A percentile compares a stretch with the other conserved stretches of the same genome.
These are phyloP conservation scores for Monosporascus sp. DNA, from an alignment of 2,329 filamentous ascomycete genomes.

Conservation along the genomic window DNA sequence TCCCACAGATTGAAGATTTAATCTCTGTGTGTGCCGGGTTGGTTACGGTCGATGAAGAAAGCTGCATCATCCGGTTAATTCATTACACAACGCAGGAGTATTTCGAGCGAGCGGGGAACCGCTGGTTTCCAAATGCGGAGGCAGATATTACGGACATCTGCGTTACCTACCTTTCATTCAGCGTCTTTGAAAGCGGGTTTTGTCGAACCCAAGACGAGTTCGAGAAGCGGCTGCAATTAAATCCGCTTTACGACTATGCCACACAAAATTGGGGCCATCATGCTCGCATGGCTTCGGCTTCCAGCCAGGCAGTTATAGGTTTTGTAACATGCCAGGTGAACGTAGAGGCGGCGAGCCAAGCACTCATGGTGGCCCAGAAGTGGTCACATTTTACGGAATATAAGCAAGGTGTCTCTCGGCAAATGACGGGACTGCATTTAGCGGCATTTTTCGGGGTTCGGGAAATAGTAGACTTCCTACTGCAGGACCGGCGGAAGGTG, in stretches of 20 bases:
- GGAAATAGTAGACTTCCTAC: no score
- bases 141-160: constrained; percentile 24
- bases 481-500: no score
- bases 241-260: constrained; percentile 6
- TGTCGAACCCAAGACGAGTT: neutral
- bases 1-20: constrained; percentile 24
- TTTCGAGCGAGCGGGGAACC: constrained; percentile 24
- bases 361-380: no score
- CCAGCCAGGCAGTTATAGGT: no score
- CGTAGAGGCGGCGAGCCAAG: no score
- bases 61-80: constrained; percentile 32
- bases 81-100: constrained; percentile 42
- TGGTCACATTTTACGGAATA: no score
- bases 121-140: constrained; percentile 27
- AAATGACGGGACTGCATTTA: no score
- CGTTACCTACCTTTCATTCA: constrained; percentile 30
- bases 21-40: constrained; percentile 33
- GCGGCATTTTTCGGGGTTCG: no score
- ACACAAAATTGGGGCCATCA: constrained; percentile 6
- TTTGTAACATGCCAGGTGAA: no score
- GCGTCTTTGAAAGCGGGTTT: neutral
- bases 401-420: no score
- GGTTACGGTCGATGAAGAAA: constrained; percentile 33
- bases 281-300: neutral
- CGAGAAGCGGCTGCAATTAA: neutral